A percentile compares a stretch with the other conserved stretches of the same genome.
phyloP scores from a whole-genome alignment of 2,329 filamentous ascomycete species.

The Diaporthe sp. region DNA sequence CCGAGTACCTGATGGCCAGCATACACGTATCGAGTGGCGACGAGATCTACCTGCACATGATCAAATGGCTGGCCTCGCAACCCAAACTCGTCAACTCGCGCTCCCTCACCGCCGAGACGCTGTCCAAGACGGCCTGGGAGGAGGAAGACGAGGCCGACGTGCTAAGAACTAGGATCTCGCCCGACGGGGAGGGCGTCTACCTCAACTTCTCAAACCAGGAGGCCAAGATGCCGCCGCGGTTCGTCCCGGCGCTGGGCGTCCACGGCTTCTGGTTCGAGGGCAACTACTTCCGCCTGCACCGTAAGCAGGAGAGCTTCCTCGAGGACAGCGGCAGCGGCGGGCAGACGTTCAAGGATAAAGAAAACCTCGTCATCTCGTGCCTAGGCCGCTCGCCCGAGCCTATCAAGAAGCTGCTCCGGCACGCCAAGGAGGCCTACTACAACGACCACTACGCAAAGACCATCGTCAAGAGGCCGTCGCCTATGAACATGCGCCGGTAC shows the following conservation, averaged over 20 bases:
- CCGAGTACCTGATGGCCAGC: constrained; percentile 64
- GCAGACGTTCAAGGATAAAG: constrained; percentile 62
- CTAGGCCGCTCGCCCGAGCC: constrained; percentile 66
- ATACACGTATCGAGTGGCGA: constrained; percentile 69
- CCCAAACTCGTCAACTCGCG: constrained; percentile 65
- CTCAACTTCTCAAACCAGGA: constrained; percentile 73
- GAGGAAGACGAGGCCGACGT: constrained; percentile 64
- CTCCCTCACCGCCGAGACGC: constrained; percentile 69
- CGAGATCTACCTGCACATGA: constrained; percentile 70
- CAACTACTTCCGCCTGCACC: constrained; percentile 63
- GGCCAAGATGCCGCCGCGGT: constrained; percentile 66
- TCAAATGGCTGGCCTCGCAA: constrained; percentile 70
- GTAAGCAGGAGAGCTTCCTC: constrained; percentile 60
- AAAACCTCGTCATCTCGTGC: constrained; percentile 68
- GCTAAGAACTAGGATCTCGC: constrained; percentile 52
- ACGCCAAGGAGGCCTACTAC: constrained; percentile 67
- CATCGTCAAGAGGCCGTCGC: constrained; percentile 67
- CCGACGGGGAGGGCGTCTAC: constrained; percentile 61
- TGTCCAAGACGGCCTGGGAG: constrained; percentile 69
- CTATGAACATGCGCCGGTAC: constrained; percentile 61
- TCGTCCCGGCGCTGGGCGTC: constrained; percentile 66
- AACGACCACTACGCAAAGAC: constrained; percentile 69
- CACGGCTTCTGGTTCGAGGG: constrained; percentile 69
- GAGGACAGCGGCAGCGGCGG: constrained; percentile 51
- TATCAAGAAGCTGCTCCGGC: constrained; percentile 68